Evolutionary conservation across 1,139 yeast genomes (phyloP), one percentile per base, ranked within the genome.

Genomic region (Hansenula sp.): DNA sequence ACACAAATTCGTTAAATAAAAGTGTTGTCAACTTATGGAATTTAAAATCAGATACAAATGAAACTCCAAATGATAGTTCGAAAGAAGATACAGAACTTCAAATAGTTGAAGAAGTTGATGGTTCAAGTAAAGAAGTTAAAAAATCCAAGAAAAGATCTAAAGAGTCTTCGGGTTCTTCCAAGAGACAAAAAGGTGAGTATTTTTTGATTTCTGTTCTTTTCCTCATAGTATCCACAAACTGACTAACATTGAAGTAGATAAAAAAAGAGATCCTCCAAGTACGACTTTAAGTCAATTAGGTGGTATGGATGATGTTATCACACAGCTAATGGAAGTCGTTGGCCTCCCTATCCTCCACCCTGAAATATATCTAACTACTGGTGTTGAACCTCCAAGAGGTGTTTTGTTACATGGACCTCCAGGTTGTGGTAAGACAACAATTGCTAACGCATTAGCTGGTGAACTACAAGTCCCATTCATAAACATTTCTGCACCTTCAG

Each of bases 341-440:
- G 96, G 96, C 2, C 74, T 93, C 68, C 99, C 99, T 0, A 81
- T 93, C 32, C 68, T 87, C 35, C 99, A 93, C 60, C 97, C 98
- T 0, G 99, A 93, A 63, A 87, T 93, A 2, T 93, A 89, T 59
- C 54, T 71, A 16, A 76, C 91, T 10, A 86, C 96, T 0, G 98
- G 99, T 21, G 91, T 93, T 5, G 96, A 90, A 54, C 96, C 97
- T 13, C 96, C 99, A n/a, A 74, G 98, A 39, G 99, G 99, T 48
- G 96, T 93, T 2, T 65, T 93, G 27, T 68, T 93, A 28, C 96
- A 91, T 63, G 99, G 99, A 0, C 99, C 99, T 0, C 99, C 99
- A 1, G 99, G 99, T 13, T 93, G 99, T 70, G 99, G 99, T 61
- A 93, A 93, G 60, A 93, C 99, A 0, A 84, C 96, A 42, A 82